Base-by-base conservation (phyloP, 352 stramenopile species). In the Thalassiosira exigua region DNA sequence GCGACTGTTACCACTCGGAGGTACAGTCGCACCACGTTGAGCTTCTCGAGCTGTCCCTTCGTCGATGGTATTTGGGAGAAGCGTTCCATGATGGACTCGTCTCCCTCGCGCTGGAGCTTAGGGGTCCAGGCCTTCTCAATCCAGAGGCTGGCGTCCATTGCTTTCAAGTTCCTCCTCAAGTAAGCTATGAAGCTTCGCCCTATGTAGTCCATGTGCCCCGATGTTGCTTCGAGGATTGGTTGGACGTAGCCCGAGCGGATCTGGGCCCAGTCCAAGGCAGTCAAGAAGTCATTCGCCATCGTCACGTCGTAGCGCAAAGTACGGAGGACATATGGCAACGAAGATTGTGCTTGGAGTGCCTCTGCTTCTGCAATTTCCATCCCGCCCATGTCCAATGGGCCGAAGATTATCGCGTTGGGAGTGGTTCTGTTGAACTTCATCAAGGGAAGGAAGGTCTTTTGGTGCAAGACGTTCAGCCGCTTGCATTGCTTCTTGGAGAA, bases 371-470 rank as follows among this genome's bases (percentile, higher is more conserved):
- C n/a, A 21, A 53, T 53, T 7, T 22, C 4, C 44, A 53, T 53
- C 19, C 53, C 66, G 21, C 66, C 52, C 30, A 41, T 52, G 0
- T 66, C 2, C 7, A 32, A 11, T 21, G 52, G 52, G 3, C 52
- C 66, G 36, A 46, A 32, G 0, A 67, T 41, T 2, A 75, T 41
- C n/a, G 26, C 19, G 19, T 53, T 14, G 0, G 39, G 36, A 24
- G 39, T 67, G 5, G 24, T 75, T 11, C 53, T 51, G 48, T 75
- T 75, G 33, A 75, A 21, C 21, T 39, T 30, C 9, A 75, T 9
- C 3, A 2, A 24, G n/a, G 52, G 36, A 30, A 64, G 27, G 52
- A 74, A 74, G n/a, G 65, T 57, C 14, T 19, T 26, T 1, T n/a
- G 26, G 0, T 57, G 17, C 2, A 56, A 3, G 9, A 52, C 41